Percentiles rank a stretch among this genome's conserved stretches.
Evolutionary conservation across 305 asterid species (phyloP).

Genomic region (Fraxinus floribunda): DNA sequence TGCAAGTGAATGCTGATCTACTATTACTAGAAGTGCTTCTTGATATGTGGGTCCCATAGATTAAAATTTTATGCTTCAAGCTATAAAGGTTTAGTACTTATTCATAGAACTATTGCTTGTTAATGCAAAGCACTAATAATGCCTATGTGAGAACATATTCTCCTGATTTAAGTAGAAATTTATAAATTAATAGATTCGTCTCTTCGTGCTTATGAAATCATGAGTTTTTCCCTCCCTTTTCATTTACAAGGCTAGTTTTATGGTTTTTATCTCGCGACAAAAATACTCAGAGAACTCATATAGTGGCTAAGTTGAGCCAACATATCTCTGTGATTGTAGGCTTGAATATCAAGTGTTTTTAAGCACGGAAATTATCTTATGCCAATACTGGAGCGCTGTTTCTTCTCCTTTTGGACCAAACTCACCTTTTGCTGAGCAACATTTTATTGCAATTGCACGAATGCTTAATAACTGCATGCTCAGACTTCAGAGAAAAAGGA

Average conservation of each 20-base stretch:
- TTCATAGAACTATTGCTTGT: conserved; percentile 10
- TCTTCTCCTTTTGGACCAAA: neutral
- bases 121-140: neutral
- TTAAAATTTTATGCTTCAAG: conserved; percentile 18
- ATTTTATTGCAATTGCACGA: neutral
- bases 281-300: neutral
- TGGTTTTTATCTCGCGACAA: neutral
- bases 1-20: neutral
- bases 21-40: neutral
- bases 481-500: neutral
- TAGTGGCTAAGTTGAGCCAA: neutral
- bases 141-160: neutral
- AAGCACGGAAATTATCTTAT: neutral
- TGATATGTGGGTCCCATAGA: neutral
- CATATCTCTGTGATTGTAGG: neutral
- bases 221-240: conserved; percentile 3
- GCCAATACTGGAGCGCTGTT: neutral
- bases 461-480: conserved; percentile 13
- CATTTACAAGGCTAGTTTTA: neutral
- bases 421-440: neutral
- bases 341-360: neutral
- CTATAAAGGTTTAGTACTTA: neutral
- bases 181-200: neutral
- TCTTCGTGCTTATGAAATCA: neutral
- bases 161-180: conserved; percentile 12